Base-by-base conservation (phyloP, 345 rosid species). In the Anacardium occidentale region DNA sequence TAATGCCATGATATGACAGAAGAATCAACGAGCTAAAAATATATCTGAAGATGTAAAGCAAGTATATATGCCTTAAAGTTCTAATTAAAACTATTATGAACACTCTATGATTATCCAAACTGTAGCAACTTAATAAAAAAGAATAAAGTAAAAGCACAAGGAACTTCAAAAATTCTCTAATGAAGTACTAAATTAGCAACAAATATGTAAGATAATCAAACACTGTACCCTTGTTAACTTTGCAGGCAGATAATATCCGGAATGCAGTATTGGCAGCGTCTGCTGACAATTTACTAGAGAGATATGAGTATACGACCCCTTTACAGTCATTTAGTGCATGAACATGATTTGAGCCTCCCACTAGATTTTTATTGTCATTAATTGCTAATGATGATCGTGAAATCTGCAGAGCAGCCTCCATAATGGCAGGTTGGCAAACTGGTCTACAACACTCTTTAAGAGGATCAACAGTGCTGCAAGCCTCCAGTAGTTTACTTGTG, bases 381-480 rank as follows among this genome's bases (percentile, higher is more conserved):
- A 83, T 69, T 5, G 81, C 71, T 80, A 77, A 61, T 57, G 83
- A 87, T 75, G 85, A 83, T 69, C 94, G 93, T 3, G 92, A 88
- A 69, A 92, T 85, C 73, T 65, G 80, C 78, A 94, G 84, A 52
- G 91, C 91, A 78, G 98, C 96, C 83, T 92, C 94, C 84, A 86
- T 78, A 64, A 94, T 81, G 37, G 97, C 97, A 62, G 90, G 87
- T 77, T 89, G 95, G 80, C 99, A 95, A 69, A 92, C 74, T 59
- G 96, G 96, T 68, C 97, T 84, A 72, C 98, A 94, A 57, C 97
- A 92, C 78, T 94, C 99, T 72, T 92, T 94, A 32, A 94, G 90
- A 75, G 90, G 91, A 85, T 94, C 99, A 69, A 94, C 87, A 14
- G 82, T 78, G 72, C 89, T 69, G 73, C 99, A 94, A 5, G 96